phyloP scores from a whole-genome alignment of 306 rosid species.

The Abrus precatorius region DNA sequence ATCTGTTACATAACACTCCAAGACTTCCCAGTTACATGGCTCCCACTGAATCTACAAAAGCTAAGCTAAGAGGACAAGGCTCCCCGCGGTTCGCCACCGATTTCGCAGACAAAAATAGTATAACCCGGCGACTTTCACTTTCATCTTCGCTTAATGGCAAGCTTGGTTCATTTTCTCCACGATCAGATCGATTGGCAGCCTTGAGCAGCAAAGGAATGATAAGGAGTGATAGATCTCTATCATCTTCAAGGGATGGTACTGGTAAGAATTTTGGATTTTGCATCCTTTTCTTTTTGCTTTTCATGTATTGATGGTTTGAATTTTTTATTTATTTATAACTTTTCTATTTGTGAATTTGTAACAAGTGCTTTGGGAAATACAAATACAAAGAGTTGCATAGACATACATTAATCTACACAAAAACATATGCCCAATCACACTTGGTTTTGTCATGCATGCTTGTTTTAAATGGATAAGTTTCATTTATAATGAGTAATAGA shows the following conservation, averaged over 20 bases:
- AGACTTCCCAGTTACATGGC: constrained; percentile 59
- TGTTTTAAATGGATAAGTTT: background rate
- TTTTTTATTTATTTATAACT: too few species aligned
- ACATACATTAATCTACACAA: background rate
- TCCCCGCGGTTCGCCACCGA: constrained; percentile 44
- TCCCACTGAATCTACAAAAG: constrained; percentile 63
- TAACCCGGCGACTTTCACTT: constrained; percentile 53
- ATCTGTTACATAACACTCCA: constrained; percentile 32
- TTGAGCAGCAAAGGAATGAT: constrained; percentile 47
- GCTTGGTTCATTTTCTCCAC: constrained; percentile 45
- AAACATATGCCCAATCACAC: background rate
- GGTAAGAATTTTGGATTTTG: constrained; percentile 43
- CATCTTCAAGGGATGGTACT: constrained; percentile 48
- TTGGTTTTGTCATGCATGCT: background rate
- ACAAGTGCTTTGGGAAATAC: constrained; percentile 6
- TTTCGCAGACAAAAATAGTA: constrained; percentile 41
- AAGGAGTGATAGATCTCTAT: constrained; percentile 44
- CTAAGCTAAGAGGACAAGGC: constrained; percentile 58
- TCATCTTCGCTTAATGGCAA: constrained; percentile 45
- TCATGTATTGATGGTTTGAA: background rate
- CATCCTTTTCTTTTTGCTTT: background rate
- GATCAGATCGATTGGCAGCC: constrained; percentile 34
- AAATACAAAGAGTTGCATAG: background rate
- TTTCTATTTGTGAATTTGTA: constrained; percentile 7
- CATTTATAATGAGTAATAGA: background rate